Evolutionary conservation across 2,329 filamentous ascomycete genomes (phyloP), one percentile per base, ranked within the genome.

Genomic region (Sporothrix phasma): DNA sequence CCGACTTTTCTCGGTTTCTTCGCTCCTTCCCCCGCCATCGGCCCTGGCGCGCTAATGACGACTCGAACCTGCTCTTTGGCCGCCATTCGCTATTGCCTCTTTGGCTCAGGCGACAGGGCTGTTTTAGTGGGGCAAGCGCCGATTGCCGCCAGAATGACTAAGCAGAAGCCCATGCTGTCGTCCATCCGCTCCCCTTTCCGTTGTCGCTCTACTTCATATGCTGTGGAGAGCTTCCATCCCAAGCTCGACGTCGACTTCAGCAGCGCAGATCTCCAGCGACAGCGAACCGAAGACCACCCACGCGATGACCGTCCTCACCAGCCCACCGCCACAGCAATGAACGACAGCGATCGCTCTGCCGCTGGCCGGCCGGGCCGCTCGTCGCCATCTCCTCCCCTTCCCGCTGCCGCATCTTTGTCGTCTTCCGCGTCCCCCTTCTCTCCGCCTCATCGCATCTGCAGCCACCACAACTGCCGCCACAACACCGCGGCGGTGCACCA

Each of bases 11-110:
- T 53, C 47, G 54, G 46, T 61, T 45, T 45, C 37, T 31, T 47
- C 46, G n/a, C 19, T 39, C 51, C 19, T 24, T 56, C 51, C 49
- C 49, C 62, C 62, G 62, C 62, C 56, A 61, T 64, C 62, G 62
- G 62, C 54, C 37, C 45, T 22, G 17, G 19, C 29, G 19, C 62
- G 62, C 62, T 64, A 53, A 62, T 43, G n/a, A n/a, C n/a, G n/a
- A n/a, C n/a, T n/a, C n/a, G 60, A 31, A 58, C n/a, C 34, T 43
- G n/a, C 46, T 22, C 26, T 37, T 37, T 37, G 34, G 46, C 47
- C 22, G 47, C 26, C 26, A 29, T 3, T 34, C 26, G 45, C 29
- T 5, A 11, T 56, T 22, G 51, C 31, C 51, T 56, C 51, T 31
- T 39, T 26, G 34, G 6, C 41, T 46, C 56, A 41, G 56, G 41